Base-by-base conservation (phyloP, 345 rosid genomes). In the Balakata baccata region DNA sequence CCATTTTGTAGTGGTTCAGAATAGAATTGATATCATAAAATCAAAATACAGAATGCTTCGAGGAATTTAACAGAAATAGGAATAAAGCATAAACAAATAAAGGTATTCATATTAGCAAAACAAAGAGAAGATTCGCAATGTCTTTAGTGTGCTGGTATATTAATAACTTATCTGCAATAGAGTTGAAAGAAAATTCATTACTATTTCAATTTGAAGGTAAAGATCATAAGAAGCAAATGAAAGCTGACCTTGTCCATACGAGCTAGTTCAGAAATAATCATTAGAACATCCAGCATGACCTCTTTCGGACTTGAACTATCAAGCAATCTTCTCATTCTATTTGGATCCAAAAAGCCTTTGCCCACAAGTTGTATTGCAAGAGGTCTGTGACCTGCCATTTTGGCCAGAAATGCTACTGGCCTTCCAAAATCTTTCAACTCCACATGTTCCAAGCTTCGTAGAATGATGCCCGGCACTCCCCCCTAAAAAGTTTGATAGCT, bases 221-320 rank as follows among this genome's bases (percentile, higher is more conserved):
- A 45, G 22, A 60, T 29, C 12, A 41, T 14, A 54, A 6, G 39
- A 37, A 38, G 20, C 2, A 20, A 34, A 66, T 13, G 56, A 65
- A 83, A 74, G 16, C 87, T 83, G 69, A 94, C 99, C 92, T 92
- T 87, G 79, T 95, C 93, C 99, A 91, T 91, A 22, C 97, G 92
- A 39, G 98, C 92, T 64, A 91, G 84, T 85, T 95, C 99, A 74
- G 98, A 95, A 70, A 92, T 79, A 57, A 92, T 92, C 97, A 91
- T 95, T 90, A 95, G 64, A 71, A 82, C 78, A 83, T 95, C 99
- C 75, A 92, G 84, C 66, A 80, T 76, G 81, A 85, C 96, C 80
- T 95, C 99, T 79, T 77, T 89, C 68, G 97, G 96, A 83, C 90
- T 84, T 59, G 94, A 87, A 17, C 38, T 53, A 83, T 85, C 86